These are phyloP conservation scores for Helenozyma baotianmanensis DNA, from an alignment of 805 yeast genomes.

Conservation along the genomic window DNA sequence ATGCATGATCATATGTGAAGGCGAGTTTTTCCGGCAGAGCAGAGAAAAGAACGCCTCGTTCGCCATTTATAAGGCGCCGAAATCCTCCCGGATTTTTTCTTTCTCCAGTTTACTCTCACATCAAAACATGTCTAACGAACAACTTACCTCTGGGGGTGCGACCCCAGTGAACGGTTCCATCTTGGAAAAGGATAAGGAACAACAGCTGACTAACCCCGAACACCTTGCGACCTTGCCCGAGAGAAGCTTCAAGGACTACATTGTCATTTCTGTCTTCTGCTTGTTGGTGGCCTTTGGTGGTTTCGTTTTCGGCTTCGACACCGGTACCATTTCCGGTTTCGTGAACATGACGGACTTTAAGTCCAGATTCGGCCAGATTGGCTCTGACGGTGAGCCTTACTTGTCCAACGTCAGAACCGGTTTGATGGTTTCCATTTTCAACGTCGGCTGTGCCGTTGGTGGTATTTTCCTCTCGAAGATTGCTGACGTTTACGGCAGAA, in stretches of 20 bases:
- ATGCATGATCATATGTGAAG: conserved; percentile 6
- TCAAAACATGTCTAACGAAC: conserved; percentile 20
- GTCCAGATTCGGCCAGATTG: conserved; percentile 47
- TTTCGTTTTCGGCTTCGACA: conserved; percentile 72
- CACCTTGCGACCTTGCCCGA: conserved; percentile 21
- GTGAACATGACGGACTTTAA: conserved; percentile 56
- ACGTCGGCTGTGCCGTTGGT: conserved; percentile 70
- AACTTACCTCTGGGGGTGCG: conserved; percentile 25
- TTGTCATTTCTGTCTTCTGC: conserved; percentile 44
- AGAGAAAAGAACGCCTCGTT: conserved; percentile 3
- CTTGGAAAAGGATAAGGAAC: conserved; percentile 17
- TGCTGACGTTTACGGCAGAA: conserved; percentile 60
- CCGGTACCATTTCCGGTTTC: conserved; percentile 72
- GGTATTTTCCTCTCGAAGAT: conserved; percentile 53
- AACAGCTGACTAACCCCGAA: conserved; percentile 3
- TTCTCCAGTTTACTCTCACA: conserved; percentile 3
- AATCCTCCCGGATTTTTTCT: background rate
- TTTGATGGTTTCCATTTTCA: conserved; percentile 51
- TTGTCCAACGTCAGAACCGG: conserved; percentile 48
- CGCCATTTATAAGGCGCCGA: conserved; percentile 8
- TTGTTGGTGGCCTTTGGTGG: conserved; percentile 67
- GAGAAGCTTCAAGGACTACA: conserved; percentile 32
- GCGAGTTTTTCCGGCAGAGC: conserved; percentile 7
- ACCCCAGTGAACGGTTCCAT: conserved; percentile 29
- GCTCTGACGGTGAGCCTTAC: conserved; percentile 33